Percentiles rank a stretch among this genome's conserved stretches.
Evolutionary conservation across 176 grass and related monocot species (phyloP).

Genomic region (Eragrostis curvula): DNA sequence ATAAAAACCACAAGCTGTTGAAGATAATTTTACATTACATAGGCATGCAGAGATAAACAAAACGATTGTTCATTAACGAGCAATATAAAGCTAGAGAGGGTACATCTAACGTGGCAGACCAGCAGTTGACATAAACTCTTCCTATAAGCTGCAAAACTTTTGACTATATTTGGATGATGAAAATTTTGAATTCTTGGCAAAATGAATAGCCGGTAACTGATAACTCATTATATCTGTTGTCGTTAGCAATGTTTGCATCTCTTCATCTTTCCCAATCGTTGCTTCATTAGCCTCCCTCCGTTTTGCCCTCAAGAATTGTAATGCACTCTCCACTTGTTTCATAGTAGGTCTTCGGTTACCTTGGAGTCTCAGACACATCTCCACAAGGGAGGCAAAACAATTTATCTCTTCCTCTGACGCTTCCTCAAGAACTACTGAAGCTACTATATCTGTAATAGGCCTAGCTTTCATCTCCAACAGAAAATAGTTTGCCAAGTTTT

Average conservation of each 20-base stretch:
- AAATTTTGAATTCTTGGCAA: neutral
- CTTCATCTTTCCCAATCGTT: neutral
- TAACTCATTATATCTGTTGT: neutral
- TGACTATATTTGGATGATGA: neutral
- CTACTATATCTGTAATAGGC: neutral
- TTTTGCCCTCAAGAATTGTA: constrained; percentile 7
- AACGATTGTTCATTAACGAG: too few species aligned
- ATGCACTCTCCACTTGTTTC: constrained; percentile 15
- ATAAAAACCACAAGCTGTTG: too few species aligned
- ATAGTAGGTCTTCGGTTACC: neutral
- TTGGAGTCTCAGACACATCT: constrained; percentile 14
- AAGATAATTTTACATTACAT: too few species aligned
- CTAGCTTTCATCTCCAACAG: neutral
- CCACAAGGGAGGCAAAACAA: neutral
- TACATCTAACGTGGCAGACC: neutral
- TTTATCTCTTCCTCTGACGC: neutral
- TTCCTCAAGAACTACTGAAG: neutral
- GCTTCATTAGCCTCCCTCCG: neutral
- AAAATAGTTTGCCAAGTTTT: constrained; percentile 7
- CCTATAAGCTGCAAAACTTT: neutral
- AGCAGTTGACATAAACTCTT: constrained; percentile 1
- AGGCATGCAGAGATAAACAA: too few species aligned
- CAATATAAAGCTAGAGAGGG: neutral
- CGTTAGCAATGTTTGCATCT: neutral
- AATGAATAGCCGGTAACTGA: neutral